These are phyloP conservation scores for Fusarium solani-melongenae DNA, from an alignment of 2,329 filamentous ascomycete genomes.

Conservation along the genomic window DNA sequence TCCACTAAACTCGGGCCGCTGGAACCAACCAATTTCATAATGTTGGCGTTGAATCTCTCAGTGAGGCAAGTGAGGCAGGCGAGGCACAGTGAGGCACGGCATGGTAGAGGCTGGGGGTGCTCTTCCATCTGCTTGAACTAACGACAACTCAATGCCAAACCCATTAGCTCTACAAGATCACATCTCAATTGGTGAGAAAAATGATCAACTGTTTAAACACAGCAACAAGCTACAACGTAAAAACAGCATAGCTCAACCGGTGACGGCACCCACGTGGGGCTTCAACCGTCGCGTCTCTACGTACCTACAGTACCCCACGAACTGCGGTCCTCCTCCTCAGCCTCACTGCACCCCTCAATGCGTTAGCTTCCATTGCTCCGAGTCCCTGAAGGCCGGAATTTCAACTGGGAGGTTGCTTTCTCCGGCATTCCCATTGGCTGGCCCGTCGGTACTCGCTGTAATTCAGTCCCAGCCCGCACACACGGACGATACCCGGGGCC, in stretches of 20 bases:
- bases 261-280: slow-evolving; percentile 16
- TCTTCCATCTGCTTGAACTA: background rate
- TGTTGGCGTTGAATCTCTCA: background rate
- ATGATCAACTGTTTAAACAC: background rate
- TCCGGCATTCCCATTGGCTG: slow-evolving; percentile 19
- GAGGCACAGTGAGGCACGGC: background rate
- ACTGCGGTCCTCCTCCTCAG: slow-evolving; percentile 5
- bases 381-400: slow-evolving; percentile 6
- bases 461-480: background rate
- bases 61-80: background rate
- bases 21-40: slow-evolving; percentile 19
- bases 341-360: slow-evolving; percentile 14
- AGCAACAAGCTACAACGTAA: background rate
- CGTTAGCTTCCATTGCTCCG: slow-evolving; percentile 43
- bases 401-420: slow-evolving; percentile 3
- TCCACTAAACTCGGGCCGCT: slow-evolving; percentile 21
- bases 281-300: slow-evolving; percentile 7
- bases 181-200: background rate
- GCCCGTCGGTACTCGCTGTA: background rate
- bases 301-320: slow-evolving; percentile 10
- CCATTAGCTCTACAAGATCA: background rate
- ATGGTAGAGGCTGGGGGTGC: background rate
- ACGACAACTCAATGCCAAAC: background rate
- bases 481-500: background rate
- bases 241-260: background rate